These are phyloP conservation scores for Penicillium daleae DNA, from an alignment of 495 filamentous ascomycete species.

Conservation along the genomic window DNA sequence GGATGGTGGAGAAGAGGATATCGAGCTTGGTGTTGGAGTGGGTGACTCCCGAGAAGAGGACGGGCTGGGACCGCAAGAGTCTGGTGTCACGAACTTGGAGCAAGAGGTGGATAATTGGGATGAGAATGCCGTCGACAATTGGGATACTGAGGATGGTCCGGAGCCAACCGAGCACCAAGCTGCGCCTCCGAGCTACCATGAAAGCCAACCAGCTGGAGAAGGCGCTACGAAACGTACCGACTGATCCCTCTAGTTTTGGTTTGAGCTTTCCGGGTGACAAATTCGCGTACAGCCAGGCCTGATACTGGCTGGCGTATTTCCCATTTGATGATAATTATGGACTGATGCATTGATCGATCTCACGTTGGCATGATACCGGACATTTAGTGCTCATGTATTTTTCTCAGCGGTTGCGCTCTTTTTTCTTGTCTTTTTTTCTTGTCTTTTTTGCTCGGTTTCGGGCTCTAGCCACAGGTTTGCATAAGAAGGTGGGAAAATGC, in stretches of 20 bases:
- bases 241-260: slow-evolving; percentile 10
- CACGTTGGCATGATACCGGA: slow-evolving; percentile 27
- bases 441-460: slow-evolving; percentile 1
- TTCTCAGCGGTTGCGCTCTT: slow-evolving; percentile 13
- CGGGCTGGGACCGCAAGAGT: slow-evolving; percentile 60
- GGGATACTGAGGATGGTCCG: slow-evolving; percentile 64
- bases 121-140: slow-evolving; percentile 74
- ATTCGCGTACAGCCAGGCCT: background rate
- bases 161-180: slow-evolving; percentile 17
- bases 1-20: slow-evolving; percentile 54
- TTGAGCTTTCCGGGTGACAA: background rate
- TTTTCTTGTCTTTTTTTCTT: slow-evolving; percentile 12
- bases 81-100: slow-evolving; percentile 60
- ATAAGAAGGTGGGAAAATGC: background rate
- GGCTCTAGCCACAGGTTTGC: background rate
- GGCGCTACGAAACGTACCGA: slow-evolving; percentile 26
- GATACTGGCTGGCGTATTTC: slow-evolving; percentile 2
- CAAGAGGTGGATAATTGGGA: slow-evolving; percentile 84
- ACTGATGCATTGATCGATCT: slow-evolving; percentile 24
- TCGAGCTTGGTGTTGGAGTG: slow-evolving; percentile 57
- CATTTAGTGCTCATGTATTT: slow-evolving; percentile 15
- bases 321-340: slow-evolving; percentile 22
- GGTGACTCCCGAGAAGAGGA: slow-evolving; percentile 53
- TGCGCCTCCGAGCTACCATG: slow-evolving; percentile 29
- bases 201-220: slow-evolving; percentile 17